Evolutionary conservation across 345 rosid genomes (phyloP).

Genomic region (Pugionium dolabratum): DNA sequence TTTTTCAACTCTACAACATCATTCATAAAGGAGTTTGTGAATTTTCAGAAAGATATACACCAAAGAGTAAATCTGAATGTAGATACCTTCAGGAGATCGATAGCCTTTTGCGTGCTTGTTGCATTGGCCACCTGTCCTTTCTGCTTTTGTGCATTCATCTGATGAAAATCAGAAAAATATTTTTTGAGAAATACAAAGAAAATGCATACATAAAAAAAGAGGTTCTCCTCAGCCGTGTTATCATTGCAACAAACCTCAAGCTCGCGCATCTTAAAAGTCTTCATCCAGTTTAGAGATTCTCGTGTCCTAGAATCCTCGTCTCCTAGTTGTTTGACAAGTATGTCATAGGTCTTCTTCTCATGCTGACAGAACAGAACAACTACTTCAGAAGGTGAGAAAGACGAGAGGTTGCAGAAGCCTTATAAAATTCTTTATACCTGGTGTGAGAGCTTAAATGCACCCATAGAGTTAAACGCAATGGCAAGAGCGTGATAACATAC

Average conservation of each 20-base stretch:
- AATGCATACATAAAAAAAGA: no score
- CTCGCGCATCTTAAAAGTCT: slow-evolving; percentile 95
- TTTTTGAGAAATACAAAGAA: no score
- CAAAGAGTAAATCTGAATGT: slow-evolving; percentile 4
- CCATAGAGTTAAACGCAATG: slow-evolving; percentile 95
- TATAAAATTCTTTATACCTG: slow-evolving; percentile 51
- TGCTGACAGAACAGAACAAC: slow-evolving; percentile 50
- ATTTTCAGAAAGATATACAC: neutral
- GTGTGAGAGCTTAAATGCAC: slow-evolving; percentile 93
- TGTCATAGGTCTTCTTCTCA: slow-evolving; percentile 97
- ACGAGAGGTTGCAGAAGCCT: slow-evolving; percentile 11
- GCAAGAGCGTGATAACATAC: slow-evolving; percentile 99
- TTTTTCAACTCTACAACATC: neutral
- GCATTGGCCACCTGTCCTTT: slow-evolving; percentile 82
- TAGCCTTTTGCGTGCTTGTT: slow-evolving; percentile 83
- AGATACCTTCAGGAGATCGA: slow-evolving; percentile 84
- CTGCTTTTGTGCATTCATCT: slow-evolving; percentile 92
- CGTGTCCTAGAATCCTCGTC: slow-evolving; percentile 91
- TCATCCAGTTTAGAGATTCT: slow-evolving; percentile 94
- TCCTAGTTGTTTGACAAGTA: slow-evolving; percentile 94
- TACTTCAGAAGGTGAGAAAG: neutral
- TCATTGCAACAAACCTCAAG: slow-evolving; percentile 55
- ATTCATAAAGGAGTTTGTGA: neutral
- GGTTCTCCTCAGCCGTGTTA: neutral
- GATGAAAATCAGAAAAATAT: slow-evolving; percentile 11